Base-by-base conservation (phyloP, 768 basidiomycete genomes). In the Mycena rebaudengoi region DNA sequence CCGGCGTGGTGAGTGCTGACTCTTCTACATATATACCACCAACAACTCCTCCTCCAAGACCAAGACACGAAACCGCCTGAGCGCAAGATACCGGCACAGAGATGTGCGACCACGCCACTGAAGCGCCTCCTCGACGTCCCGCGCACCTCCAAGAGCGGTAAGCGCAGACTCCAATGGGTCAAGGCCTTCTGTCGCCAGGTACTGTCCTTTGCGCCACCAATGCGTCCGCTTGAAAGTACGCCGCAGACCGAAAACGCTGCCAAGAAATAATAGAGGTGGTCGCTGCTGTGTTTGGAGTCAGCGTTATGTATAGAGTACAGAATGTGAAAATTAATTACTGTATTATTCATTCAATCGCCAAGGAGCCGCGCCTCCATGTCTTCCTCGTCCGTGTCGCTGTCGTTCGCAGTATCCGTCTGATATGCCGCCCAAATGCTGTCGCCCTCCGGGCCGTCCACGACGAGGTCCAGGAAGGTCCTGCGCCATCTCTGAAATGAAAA, bases 361-460 rank as follows among this genome's bases (percentile, higher is more conserved):
- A 85, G 67, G 12, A 82, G 71, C 45, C 77, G 73, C 28, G 80
- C 85, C 65, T 90, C 89, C 76, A 86, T 84, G 39, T 88, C 87
- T 64, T 86, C 85, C 66, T 86, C 85, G 33, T 88, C 88, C 44
- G 78, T 78, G 26, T 78, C 79, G 66, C 74, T 78, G 13, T 73
- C 75, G 23, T 79, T 77, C 20, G 16, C 82, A 43, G 71, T 71
- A 13, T 84, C 82, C 18, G 76, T 72, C 61, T 88, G 85, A 71
- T 85, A 90, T 10, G 85, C 85, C 58, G 80, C 82, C 85, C 87
- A 91, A 23, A 90, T 82, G 48, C 78, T 80, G 64, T 91, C 90
- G n/a, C 81, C 78, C 68, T 91, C 89, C 7, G 90, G 90, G 0
- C 90, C 90, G 69, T 89, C 88, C 26, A 91, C 85, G n/a, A 91